These are phyloP conservation scores for Colletotrichum simmondsii DNA, from an alignment of 2,329 filamentous ascomycete species.

Conservation along the genomic window DNA sequence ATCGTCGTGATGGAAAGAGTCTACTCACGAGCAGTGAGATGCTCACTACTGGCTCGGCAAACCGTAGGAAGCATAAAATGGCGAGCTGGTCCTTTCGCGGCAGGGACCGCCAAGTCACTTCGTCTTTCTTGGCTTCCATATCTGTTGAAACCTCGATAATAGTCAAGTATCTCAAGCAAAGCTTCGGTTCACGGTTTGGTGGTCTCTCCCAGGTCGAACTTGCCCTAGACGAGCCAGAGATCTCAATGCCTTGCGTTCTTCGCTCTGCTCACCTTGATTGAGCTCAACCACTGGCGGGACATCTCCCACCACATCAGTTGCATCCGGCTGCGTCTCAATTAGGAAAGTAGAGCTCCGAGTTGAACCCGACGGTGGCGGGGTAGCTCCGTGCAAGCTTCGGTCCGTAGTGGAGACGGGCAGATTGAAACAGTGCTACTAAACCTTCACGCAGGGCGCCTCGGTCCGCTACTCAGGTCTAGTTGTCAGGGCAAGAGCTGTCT, in stretches of 20 bases:
- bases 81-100: constrained; percentile 25
- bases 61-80: constrained; percentile 17
- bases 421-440: background rate
- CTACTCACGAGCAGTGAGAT: constrained; percentile 16
- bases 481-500: no score
- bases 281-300: no score
- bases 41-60: constrained; percentile 24
- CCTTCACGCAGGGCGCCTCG: background rate
- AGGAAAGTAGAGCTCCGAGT: background rate
- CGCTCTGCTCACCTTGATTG: background rate
- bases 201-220: background rate
- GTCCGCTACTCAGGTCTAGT: background rate
- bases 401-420: background rate
- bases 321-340: background rate
- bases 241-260: background rate
- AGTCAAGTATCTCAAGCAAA: background rate
- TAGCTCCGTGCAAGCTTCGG: background rate
- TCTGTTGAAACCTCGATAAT: no score
- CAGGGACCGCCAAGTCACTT: constrained; percentile 21
- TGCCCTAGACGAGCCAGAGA: background rate
- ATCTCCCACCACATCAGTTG: no score
- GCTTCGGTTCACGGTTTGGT: background rate
- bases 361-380: background rate
- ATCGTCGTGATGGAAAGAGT: no score
- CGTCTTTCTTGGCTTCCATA: background rate